Conservation (phyloP, 192 early-diverging fungal species). For the Helicostylum pulchrum region DNA sequence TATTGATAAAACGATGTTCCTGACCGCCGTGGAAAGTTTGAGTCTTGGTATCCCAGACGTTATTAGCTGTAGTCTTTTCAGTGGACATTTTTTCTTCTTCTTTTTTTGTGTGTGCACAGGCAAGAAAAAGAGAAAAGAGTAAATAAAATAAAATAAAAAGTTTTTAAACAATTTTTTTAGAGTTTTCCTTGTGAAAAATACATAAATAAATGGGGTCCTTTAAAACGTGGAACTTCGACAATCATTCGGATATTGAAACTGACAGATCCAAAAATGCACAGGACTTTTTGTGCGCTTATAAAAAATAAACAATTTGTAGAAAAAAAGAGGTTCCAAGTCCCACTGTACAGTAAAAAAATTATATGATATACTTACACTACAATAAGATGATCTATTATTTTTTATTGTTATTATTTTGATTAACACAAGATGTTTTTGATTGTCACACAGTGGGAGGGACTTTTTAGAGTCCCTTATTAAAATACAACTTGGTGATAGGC, state of each 20-base stretch:
- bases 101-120: not conserved
- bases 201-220: too few species aligned
- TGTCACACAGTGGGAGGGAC: not conserved
- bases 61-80: conserved; percentile 4
- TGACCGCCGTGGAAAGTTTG: conserved; percentile 91
- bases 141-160: not conserved
- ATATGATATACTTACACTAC: too few species aligned
- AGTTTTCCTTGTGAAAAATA: not conserved
- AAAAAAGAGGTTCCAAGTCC: too few species aligned
- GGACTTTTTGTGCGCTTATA: not conserved
- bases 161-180: not conserved
- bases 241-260: too few species aligned
- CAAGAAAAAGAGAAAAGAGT: not conserved
- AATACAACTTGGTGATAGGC: conserved; percentile 59
- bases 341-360: too few species aligned
- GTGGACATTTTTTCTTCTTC: not conserved
- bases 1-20: conserved; percentile 74
- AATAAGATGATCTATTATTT: not conserved
- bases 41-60: conserved; percentile 78
- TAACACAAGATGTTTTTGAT: not conserved
- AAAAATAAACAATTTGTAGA: not conserved
- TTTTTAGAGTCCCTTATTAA: conserved; percentile 72
- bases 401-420: not conserved
- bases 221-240: too few species aligned
- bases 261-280: too few species aligned